These are phyloP conservation scores for Lithospermum erythrorhizon DNA, from an alignment of 257 asterid species.

Conservation along the genomic window DNA sequence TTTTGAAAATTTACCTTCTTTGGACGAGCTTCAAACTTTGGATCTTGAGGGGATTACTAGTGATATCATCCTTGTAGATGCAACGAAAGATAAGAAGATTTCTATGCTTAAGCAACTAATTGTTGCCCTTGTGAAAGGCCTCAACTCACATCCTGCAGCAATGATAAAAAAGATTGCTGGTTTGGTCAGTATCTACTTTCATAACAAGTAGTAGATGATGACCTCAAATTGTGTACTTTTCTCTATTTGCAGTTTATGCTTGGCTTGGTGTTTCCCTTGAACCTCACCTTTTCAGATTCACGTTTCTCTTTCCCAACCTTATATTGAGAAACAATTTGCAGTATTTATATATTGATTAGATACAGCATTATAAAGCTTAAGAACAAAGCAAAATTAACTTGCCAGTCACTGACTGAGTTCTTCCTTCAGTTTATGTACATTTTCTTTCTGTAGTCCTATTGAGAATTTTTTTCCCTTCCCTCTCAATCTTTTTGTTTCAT, in stretches of 20 bases:
- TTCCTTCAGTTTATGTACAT: too few relatives aligned
- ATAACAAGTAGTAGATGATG: neutral
- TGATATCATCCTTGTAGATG: conserved; percentile 84
- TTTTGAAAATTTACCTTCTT: conserved; percentile 69
- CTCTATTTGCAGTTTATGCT: neutral
- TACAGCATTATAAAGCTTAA: neutral
- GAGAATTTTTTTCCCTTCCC: too few relatives aligned
- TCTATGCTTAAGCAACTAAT: conserved; percentile 78
- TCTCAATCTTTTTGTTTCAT: too few relatives aligned
- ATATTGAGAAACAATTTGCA: neutral
- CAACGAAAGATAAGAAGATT: conserved; percentile 77
- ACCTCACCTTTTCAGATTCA: neutral
- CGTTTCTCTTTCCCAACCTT: neutral
- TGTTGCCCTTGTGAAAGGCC: conserved; percentile 76
- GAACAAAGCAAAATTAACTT: too few relatives aligned
- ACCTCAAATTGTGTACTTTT: neutral
- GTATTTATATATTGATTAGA: neutral
- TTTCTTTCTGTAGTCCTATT: too few relatives aligned
- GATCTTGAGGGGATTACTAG: conserved; percentile 75
- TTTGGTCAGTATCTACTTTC: conserved; percentile 48
- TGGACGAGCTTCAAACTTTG: conserved; percentile 76
- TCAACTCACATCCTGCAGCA: conserved; percentile 66
- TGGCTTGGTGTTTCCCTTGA: neutral
- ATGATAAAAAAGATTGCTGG: conserved; percentile 92
- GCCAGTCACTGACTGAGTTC: too few relatives aligned